Evolutionary conservation across 1,284 basidiomycete genomes (phyloP).

Genomic region (Tylopilus orsonianus): DNA sequence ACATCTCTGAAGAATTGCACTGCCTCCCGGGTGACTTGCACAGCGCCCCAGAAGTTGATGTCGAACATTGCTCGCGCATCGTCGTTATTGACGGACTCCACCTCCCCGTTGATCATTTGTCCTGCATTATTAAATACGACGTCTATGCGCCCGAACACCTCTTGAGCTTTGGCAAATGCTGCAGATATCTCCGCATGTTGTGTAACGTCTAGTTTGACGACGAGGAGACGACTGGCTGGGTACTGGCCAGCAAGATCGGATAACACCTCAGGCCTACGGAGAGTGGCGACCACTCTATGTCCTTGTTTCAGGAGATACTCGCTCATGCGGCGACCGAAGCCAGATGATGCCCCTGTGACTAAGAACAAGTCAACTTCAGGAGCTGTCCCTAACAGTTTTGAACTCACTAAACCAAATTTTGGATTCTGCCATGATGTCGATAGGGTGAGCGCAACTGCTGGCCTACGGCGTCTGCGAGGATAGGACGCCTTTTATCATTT

Average conservation of each 20-base stretch:
- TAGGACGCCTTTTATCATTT: no score
- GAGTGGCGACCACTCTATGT: constrained; percentile 37
- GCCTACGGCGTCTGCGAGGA: no score
- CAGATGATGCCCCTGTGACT: constrained; percentile 30
- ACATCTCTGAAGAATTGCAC: constrained; percentile 39
- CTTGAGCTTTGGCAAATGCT: constrained; percentile 36
- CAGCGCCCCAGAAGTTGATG: no score
- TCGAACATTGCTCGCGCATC: constrained; percentile 29
- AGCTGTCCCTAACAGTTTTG: no score
- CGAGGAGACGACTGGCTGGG: constrained; percentile 32
- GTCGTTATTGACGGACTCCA: constrained; percentile 23
- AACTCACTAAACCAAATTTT: constrained; percentile 23
- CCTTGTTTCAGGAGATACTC: constrained; percentile 29
- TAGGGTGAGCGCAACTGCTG: no score
- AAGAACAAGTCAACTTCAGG: neutral
- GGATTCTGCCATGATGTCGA: constrained; percentile 28
- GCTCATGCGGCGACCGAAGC: constrained; percentile 20
- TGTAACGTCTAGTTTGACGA: constrained; percentile 42
- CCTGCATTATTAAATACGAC: constrained; percentile 41
- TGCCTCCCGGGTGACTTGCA: constrained; percentile 32
- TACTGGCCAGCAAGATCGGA: constrained; percentile 31
- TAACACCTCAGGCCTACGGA: constrained; percentile 27
- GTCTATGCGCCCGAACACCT: constrained; percentile 40
- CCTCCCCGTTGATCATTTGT: constrained; percentile 19
- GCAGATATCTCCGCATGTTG: constrained; percentile 24